phyloP scores from a whole-genome alignment of 306 rosid species.

The Ammopiptanthus mongolicus region DNA sequence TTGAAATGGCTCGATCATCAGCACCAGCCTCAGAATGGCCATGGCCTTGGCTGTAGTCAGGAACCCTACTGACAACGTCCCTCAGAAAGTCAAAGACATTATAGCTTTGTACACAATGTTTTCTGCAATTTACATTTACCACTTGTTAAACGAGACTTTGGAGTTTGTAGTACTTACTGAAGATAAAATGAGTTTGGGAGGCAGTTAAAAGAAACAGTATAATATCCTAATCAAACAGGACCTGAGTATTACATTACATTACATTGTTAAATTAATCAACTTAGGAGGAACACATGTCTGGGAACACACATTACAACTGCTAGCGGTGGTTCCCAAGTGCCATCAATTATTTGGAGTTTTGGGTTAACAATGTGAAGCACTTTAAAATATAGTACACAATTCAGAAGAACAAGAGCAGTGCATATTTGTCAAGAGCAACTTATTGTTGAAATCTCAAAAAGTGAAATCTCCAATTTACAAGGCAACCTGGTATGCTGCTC shows the following conservation, averaged over 20 bases:
- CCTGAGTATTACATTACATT: not conserved
- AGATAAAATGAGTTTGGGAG: not conserved
- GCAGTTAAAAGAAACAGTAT: not conserved
- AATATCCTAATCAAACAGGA: not conserved
- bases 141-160: conserved; percentile 12
- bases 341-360: not conserved
- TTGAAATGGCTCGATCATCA: conserved; percentile 65
- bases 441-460: not conserved
- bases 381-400: not conserved
- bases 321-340: not conserved
- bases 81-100: conserved; percentile 85
- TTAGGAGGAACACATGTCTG: not conserved
- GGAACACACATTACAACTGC: not conserved
- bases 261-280: not conserved
- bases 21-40: conserved; percentile 78
- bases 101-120: conserved; percentile 72
- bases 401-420: not conserved
- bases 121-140: conserved; percentile 56
- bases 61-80: conserved; percentile 80
- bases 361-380: not conserved
- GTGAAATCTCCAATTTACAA: not conserved
- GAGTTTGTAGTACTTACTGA: not conserved
- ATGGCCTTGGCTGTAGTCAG: conserved; percentile 69
- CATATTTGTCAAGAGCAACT: not conserved
- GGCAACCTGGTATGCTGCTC: not conserved